These are phyloP conservation scores for Acacia pycnantha DNA, from an alignment of 331 rosid genomes.

Conservation along the genomic window DNA sequence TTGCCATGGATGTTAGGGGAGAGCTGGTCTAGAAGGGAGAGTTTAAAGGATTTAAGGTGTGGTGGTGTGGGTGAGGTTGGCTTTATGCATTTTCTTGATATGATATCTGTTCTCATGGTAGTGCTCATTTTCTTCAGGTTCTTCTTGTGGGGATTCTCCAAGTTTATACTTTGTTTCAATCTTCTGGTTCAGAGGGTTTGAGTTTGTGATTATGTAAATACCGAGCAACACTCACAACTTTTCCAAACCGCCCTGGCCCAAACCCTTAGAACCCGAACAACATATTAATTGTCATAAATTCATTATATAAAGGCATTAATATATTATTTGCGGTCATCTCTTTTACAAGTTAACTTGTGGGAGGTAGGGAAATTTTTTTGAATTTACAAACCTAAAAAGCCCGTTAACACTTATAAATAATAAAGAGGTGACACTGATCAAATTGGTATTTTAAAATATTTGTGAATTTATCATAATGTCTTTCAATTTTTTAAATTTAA, in stretches of 20 bases:
- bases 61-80: slow-evolving; percentile 32
- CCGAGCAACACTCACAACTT: too few relatives aligned
- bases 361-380: too few relatives aligned
- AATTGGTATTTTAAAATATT: too few relatives aligned
- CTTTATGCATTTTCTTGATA: slow-evolving; percentile 31
- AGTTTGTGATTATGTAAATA: not conserved
- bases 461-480: too few relatives aligned
- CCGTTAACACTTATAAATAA: too few relatives aligned
- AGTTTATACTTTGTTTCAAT: not conserved
- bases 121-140: not conserved
- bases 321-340: too few relatives aligned
- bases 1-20: slow-evolving; percentile 41
- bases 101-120: slow-evolving; percentile 14
- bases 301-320: too few relatives aligned
- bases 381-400: too few relatives aligned
- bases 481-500: too few relatives aligned
- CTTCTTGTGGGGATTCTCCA: not conserved
- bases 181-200: not conserved
- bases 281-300: not conserved
- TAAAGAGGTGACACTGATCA: too few relatives aligned
- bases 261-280: not conserved
- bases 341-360: too few relatives aligned
- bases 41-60: slow-evolving; percentile 32
- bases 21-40: slow-evolving; percentile 42
- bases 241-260: too few relatives aligned